Percentiles rank a stretch among this genome's conserved stretches.
phyloP scores from a whole-genome alignment of 768 basidiomycete genomes.

The Tremella mesenterica region DNA sequence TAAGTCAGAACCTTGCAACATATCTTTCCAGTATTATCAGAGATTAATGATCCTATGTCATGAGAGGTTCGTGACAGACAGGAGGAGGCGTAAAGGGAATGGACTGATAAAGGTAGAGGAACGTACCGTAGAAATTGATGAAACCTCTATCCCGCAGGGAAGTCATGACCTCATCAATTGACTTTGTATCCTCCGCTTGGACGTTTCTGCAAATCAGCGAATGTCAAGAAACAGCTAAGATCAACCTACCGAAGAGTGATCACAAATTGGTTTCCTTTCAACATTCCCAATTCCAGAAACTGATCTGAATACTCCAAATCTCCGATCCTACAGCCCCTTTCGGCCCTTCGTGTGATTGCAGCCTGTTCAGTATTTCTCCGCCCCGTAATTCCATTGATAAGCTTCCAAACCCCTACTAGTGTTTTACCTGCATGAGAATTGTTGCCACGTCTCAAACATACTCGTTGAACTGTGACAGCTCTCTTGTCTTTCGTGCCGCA shows the following conservation, averaged over 20 bases:
- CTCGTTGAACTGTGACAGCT: conserved; percentile 88
- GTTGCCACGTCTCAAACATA: conserved; percentile 45
- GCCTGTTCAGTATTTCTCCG: conserved; percentile 54
- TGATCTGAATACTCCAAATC: conserved; percentile 79
- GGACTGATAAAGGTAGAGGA: background rate
- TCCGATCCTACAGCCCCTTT: conserved; percentile 77
- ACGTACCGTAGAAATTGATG: conserved; percentile 90
- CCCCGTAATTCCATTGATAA: conserved; percentile 58
- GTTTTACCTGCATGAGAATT: conserved; percentile 44
- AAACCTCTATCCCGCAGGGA: conserved; percentile 78
- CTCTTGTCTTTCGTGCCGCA: conserved; percentile 98
- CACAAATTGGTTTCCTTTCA: conserved; percentile 90
- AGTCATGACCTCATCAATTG: conserved; percentile 64
- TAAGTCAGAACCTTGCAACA: background rate
- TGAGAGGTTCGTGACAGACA: no score
- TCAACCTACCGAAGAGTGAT: conserved; percentile 74
- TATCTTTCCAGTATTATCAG: background rate
- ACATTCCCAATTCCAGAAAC: conserved; percentile 81
- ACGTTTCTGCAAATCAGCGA: conserved; percentile 58
- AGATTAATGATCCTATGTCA: no score
- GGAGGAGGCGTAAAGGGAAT: no score
- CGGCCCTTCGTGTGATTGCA: conserved; percentile 64
- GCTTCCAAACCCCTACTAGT: conserved; percentile 75
- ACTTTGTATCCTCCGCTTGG: conserved; percentile 62
- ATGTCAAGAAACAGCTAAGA: background rate